These are phyloP conservation scores for Thalassiosira mediterranea DNA, from an alignment of 352 stramenopile species.

Conservation along the genomic window DNA sequence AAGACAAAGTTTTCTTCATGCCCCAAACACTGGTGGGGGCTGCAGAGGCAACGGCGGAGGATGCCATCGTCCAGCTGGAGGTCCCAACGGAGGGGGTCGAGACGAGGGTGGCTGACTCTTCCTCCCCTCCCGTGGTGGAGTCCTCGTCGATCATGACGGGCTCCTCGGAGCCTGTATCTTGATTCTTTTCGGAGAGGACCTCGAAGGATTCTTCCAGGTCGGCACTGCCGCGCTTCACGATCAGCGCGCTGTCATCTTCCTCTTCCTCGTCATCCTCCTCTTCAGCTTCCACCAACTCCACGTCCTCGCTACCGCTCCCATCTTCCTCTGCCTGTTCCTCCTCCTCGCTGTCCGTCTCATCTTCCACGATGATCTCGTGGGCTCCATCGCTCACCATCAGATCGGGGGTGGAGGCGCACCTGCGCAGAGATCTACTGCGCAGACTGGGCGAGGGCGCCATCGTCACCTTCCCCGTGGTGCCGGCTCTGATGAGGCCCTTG, in stretches of 20 bases:
- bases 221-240: conserved; percentile 22
- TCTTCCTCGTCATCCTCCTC: not conserved
- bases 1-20: conserved; percentile 36
- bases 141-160: conserved; percentile 36
- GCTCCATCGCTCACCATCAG: conserved; percentile 49
- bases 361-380: conserved; percentile 44
- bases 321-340: not conserved
- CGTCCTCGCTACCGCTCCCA: not conserved
- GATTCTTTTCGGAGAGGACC: conserved; percentile 14
- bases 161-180: conserved; percentile 9
- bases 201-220: conserved; percentile 20
- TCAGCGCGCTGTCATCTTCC: conserved; percentile 1
- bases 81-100: conserved; percentile 40
- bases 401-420: conserved; percentile 58
- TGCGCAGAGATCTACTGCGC: conserved; percentile 21
- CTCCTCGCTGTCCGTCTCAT: conserved; percentile 43
- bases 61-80: conserved; percentile 33
- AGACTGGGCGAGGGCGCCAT: no score
- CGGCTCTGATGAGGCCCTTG: not conserved
- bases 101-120: conserved; percentile 27
- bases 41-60: not conserved
- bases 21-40: conserved; percentile 29
- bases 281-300: conserved; percentile 1
- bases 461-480: no score
- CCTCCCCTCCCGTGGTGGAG: conserved; percentile 1